phyloP scores from a whole-genome alignment of 305 asterid species.

The Andrographis paniculata region DNA sequence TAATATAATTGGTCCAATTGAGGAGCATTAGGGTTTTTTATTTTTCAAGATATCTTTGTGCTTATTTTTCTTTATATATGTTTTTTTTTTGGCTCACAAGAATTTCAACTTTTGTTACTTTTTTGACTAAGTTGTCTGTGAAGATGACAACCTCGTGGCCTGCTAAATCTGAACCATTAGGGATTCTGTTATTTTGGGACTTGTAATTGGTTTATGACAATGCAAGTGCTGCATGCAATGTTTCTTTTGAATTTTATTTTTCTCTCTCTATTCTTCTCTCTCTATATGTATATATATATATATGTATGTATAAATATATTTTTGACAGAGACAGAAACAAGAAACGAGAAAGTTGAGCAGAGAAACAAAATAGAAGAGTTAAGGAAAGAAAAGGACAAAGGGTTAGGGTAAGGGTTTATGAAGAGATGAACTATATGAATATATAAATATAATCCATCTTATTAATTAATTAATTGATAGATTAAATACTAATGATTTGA shows the following conservation, averaged over 20 bases:
- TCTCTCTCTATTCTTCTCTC: neutral
- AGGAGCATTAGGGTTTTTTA: constrained; percentile 20
- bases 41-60: neutral
- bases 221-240: constrained; percentile 38
- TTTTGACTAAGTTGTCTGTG: constrained; percentile 28
- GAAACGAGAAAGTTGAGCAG: too few species aligned
- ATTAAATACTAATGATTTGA: neutral
- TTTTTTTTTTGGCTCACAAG: constrained; percentile 17
- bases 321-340: too few species aligned
- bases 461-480: neutral
- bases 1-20: constrained; percentile 18
- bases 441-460: too few species aligned
- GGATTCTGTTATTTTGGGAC: constrained; percentile 13
- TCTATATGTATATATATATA: neutral
- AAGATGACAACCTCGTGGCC: constrained; percentile 47
- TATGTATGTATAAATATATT: too few species aligned
- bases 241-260: neutral
- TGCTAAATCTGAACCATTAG: constrained; percentile 33
- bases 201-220: constrained; percentile 29
- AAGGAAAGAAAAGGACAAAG: too few species aligned
- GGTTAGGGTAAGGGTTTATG: too few species aligned
- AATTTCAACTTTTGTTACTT: constrained; percentile 8
- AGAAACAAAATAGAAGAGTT: too few species aligned
- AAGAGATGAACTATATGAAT: too few species aligned
- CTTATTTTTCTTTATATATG: neutral